phyloP scores from a whole-genome alignment of 2,329 filamentous ascomycete genomes.

The Teratosphaeriaceae sp. region DNA sequence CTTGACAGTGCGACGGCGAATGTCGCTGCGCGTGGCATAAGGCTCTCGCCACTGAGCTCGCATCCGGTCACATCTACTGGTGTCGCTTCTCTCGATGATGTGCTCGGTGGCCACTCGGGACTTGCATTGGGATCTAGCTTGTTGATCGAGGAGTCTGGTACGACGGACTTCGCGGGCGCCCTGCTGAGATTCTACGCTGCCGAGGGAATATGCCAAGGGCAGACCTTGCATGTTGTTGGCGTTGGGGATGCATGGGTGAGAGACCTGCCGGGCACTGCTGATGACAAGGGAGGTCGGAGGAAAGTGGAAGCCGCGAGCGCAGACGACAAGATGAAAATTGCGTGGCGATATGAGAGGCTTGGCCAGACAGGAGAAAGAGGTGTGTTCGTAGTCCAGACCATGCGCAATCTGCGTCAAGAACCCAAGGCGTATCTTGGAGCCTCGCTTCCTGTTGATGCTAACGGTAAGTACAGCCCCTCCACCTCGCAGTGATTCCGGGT shows the following conservation, averaged over 20 bases:
- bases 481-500: slow-evolving; percentile 15
- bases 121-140: slow-evolving; percentile 74
- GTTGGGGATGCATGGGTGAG: slow-evolving; percentile 72
- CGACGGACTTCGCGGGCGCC: slow-evolving; percentile 86
- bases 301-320: slow-evolving; percentile 31
- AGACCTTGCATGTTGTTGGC: slow-evolving; percentile 80
- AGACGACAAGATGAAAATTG: slow-evolving; percentile 90
- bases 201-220: slow-evolving; percentile 86
- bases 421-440: not conserved
- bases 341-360: slow-evolving; percentile 89
- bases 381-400: slow-evolving; percentile 35
- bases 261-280: slow-evolving; percentile 68
- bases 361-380: slow-evolving; percentile 64
- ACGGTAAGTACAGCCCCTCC: slow-evolving; percentile 25
- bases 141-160: slow-evolving; percentile 80
- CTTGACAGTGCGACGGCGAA: not conserved
- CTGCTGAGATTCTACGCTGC: slow-evolving; percentile 85
- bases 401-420: not conserved
- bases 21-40: slow-evolving; percentile 46
- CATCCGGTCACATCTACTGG: slow-evolving; percentile 87
- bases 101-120: slow-evolving; percentile 81
- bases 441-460: slow-evolving; percentile 1
- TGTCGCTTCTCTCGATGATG: slow-evolving; percentile 72
- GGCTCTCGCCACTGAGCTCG: slow-evolving; percentile 84
- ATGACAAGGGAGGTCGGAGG: slow-evolving; percentile 33